These are phyloP conservation scores for Neonectria sp. DNA, from an alignment of 2,329 filamentous ascomycete genomes.

Conservation along the genomic window DNA sequence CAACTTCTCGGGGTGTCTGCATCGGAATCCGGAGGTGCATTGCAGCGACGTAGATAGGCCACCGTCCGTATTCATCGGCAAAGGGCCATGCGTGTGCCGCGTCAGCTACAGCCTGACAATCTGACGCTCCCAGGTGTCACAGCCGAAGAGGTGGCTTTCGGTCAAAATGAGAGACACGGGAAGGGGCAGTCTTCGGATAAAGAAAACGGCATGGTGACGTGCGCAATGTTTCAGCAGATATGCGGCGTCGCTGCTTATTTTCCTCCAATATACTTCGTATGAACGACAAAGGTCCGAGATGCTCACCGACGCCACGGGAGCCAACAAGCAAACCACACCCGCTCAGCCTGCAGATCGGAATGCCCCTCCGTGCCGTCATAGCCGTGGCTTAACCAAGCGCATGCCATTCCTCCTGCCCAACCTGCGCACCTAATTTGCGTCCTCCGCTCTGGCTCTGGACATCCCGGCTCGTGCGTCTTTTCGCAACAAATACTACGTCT, in stretches of 20 bases:
- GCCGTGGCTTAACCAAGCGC: neutral
- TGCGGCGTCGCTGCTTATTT: neutral
- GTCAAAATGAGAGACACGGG: conserved; percentile 2
- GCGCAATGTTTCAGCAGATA: neutral
- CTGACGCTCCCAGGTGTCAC: neutral
- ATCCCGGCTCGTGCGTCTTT: conserved; percentile 22
- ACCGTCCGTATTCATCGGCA: neutral
- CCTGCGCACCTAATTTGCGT: too few relatives aligned
- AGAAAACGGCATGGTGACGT: neutral
- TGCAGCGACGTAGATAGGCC: neutral
- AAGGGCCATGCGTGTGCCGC: neutral
- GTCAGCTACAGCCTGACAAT: too few relatives aligned
- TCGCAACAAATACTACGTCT: conserved; percentile 20
- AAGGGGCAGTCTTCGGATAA: neutral
- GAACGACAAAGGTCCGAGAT: neutral
- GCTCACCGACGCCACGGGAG: neutral
- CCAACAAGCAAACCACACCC: neutral
- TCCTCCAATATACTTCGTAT: neutral
- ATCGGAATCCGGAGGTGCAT: neutral
- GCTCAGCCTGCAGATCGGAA: neutral
- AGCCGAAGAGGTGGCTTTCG: conserved; percentile 1
- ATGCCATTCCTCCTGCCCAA: too few relatives aligned
- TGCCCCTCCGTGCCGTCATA: conserved; percentile 7
- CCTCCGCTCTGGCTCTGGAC: too few relatives aligned
- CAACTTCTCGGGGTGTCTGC: neutral